A percentile compares a stretch with the other conserved stretches of the same genome.
Evolutionary conservation across 192 early-diverging fungal genomes (phyloP).

Genomic region (Powellomyces hirtus): DNA sequence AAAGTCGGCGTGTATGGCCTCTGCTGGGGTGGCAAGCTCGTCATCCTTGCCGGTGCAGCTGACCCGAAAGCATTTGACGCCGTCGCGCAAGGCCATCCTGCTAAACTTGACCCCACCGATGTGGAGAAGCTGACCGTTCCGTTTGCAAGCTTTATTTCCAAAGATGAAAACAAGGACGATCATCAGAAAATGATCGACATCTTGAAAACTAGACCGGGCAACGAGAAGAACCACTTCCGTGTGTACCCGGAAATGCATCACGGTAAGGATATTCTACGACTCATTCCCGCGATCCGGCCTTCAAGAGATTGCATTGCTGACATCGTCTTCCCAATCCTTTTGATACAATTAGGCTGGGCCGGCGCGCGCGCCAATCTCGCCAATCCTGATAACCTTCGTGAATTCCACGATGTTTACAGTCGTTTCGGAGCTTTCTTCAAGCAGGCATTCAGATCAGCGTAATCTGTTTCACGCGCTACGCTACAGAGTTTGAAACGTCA

Average conservation of each 20-base stretch:
- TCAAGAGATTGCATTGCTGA: too few species aligned
- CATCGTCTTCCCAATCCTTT: too few species aligned
- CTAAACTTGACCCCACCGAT: constrained; percentile 50
- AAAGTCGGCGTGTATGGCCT: constrained; percentile 60
- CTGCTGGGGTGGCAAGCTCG: constrained; percentile 68
- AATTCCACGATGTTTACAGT: constrained; percentile 14
- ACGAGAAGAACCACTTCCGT: neutral
- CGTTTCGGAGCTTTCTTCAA: constrained; percentile 6
- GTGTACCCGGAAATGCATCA: neutral
- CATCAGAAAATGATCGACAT: constrained; percentile 36
- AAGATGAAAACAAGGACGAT: constrained; percentile 60
- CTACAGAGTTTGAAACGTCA: too few species aligned
- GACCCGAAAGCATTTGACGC: constrained; percentile 47
- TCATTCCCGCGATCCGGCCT: too few species aligned
- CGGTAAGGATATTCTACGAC: too few species aligned
- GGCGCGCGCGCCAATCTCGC: constrained; percentile 14
- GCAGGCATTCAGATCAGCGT: too few species aligned
- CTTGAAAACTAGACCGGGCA: neutral
- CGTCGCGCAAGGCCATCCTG: constrained; percentile 63
- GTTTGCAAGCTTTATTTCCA: constrained; percentile 57
- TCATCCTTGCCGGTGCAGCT: constrained; percentile 47
- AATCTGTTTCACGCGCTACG: too few species aligned
- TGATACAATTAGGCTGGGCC: constrained; percentile 15
- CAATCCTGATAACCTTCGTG: neutral
- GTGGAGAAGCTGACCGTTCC: constrained; percentile 55